Conservation (phyloP, 2,329 filamentous ascomycete species). For the Exophiala oligosperma region DNA sequence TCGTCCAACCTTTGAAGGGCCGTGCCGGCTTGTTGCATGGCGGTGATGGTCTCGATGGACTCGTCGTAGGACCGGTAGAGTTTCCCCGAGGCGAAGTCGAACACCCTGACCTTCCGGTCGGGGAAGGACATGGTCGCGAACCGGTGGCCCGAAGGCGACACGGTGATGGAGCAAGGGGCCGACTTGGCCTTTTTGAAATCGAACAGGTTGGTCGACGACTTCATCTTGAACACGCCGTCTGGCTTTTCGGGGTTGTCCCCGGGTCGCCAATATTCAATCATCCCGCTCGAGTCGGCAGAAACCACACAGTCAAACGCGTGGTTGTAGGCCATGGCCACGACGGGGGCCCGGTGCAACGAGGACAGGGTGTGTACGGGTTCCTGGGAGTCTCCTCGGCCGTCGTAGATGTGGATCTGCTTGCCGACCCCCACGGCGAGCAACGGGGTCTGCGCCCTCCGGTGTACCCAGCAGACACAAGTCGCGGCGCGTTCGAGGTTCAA, state of each 20-base stretch:
- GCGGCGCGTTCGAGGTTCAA: conserved; percentile 74
- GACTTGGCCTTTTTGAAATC: conserved; percentile 97
- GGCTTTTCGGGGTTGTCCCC: conserved; percentile 79
- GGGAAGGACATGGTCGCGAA: conserved; percentile 90
- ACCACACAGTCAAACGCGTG: conserved; percentile 84
- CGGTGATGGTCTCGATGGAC: conserved; percentile 81
- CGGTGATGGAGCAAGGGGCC: conserved; percentile 73
- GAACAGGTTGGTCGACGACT: conserved; percentile 90
- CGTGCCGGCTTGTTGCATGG: conserved; percentile 95
- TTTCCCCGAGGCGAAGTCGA: conserved; percentile 88
- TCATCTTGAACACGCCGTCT: conserved; percentile 85
- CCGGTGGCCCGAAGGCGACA: conserved; percentile 82
- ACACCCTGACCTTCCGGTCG: conserved; percentile 87
- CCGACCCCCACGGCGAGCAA: conserved; percentile 81
- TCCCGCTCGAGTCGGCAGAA: conserved; percentile 83
- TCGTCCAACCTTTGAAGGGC: conserved; percentile 78
- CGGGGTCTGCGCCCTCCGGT: conserved; percentile 83
- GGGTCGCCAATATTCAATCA: conserved; percentile 96
- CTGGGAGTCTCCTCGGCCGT: conserved; percentile 80
- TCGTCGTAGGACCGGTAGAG: conserved; percentile 93
- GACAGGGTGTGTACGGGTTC: conserved; percentile 75
- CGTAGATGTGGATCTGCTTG: conserved; percentile 77
- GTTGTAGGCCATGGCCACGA: conserved; percentile 87
- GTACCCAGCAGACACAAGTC: conserved; percentile 86
- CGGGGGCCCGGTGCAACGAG: conserved; percentile 76